These are phyloP conservation scores for Tanacetum coccineum DNA, from an alignment of 129 eudicot genomes.

Conservation along the genomic window DNA sequence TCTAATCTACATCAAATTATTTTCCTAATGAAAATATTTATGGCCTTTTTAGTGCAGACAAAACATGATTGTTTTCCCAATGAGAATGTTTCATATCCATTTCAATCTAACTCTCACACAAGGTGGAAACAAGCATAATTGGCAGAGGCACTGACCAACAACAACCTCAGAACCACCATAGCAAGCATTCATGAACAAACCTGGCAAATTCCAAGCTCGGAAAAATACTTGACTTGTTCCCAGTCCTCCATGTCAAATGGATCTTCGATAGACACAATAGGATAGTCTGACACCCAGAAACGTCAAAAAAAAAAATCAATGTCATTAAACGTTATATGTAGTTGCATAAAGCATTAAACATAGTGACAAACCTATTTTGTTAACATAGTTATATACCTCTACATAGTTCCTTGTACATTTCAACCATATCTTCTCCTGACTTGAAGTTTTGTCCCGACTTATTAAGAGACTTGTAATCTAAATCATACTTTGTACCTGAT, in stretches of 20 bases:
- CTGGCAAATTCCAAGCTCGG: constrained; percentile 85
- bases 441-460: constrained; percentile 87
- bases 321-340: neutral
- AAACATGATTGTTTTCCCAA: neutral
- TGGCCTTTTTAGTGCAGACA: neutral
- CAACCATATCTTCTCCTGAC: constrained; percentile 95
- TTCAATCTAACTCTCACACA: neutral
- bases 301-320: neutral
- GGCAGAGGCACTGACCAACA: neutral
- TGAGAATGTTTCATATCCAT: neutral
- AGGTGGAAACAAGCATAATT: neutral
- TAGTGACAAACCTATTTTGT: constrained; percentile 3
- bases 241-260: constrained; percentile 99
- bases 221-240: constrained; percentile 72
- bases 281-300: constrained; percentile 62
- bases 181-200: constrained; percentile 36
- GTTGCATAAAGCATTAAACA: neutral
- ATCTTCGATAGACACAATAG: constrained; percentile 94
- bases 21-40: neutral
- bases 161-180: neutral
- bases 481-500: constrained; percentile 91
- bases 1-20: too few relatives aligned
- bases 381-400: constrained; percentile 48
- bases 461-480: constrained; percentile 72
- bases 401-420: constrained; percentile 82